A percentile compares a stretch with the other conserved stretches of the same genome.
phyloP scores from a whole-genome alignment of 2,329 filamentous ascomycete genomes.

The Ophiosphaerella narmari region DNA sequence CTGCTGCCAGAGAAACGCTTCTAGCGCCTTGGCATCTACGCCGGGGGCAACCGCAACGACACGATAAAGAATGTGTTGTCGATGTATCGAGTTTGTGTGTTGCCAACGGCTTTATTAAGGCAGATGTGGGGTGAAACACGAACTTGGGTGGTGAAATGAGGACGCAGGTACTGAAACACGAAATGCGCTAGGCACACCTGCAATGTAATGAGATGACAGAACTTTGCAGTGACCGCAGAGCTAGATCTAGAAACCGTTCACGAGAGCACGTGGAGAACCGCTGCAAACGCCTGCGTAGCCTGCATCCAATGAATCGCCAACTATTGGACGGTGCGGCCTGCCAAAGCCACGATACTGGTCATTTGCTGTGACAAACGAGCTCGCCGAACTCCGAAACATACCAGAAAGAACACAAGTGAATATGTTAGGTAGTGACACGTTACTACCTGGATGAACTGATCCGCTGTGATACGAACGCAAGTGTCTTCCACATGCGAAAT shows the following conservation, averaged over 20 bases:
- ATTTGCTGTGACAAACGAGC: no score
- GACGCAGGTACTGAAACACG: conserved; percentile 25
- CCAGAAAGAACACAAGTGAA: not conserved
- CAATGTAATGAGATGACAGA: not conserved
- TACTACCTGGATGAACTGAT: no score
- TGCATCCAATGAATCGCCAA: no score
- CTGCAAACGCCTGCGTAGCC: no score
- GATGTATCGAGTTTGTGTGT: conserved; percentile 6
- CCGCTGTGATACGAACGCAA: not conserved
- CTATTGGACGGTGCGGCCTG: no score
- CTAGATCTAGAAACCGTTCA: no score
- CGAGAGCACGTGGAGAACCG: no score
- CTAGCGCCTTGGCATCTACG: conserved; percentile 12
- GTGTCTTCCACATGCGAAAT: not conserved
- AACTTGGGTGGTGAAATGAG: conserved; percentile 16
- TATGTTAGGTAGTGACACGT: not conserved
- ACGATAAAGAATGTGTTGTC: conserved; percentile 9
- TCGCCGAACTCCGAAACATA: not conserved
- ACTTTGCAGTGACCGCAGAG: not conserved
- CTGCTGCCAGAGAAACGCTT: conserved; percentile 13
- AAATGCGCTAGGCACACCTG: conserved; percentile 15
- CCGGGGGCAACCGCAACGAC: conserved; percentile 13
- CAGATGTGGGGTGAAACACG: conserved; percentile 23
- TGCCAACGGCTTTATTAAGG: conserved; percentile 16
- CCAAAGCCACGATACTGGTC: no score